Conservation (phyloP, 2,329 filamentous ascomycete species). For the Colletotrichum sp. region DNA sequence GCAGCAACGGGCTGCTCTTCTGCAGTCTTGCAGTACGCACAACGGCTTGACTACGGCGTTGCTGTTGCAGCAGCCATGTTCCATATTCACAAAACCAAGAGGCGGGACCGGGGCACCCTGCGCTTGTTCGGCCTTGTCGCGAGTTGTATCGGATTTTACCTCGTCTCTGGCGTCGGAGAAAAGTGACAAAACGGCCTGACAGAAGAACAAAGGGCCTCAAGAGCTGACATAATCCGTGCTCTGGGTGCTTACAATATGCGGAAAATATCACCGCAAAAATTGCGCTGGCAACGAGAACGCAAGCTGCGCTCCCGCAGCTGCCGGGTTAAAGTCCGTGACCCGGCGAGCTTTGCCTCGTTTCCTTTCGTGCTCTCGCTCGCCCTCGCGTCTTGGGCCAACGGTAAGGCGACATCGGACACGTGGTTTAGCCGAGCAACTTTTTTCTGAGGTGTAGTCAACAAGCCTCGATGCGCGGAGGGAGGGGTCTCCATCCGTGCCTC, state of each 20-base stretch:
- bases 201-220: no score
- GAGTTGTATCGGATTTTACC: neutral
- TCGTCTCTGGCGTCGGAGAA: neutral
- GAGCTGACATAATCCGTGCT: neutral
- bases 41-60: neutral
- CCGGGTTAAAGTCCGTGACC: neutral
- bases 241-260: neutral
- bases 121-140: neutral
- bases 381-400: neutral
- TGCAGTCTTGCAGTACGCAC: neutral
- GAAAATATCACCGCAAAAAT: neutral
- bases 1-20: neutral
- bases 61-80: neutral
- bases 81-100: neutral
- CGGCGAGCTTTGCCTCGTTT: neutral
- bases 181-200: neutral
- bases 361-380: neutral
- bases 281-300: neutral
- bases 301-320: neutral
- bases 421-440: neutral
- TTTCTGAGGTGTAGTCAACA: neutral
- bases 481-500: neutral
- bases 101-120: neutral
- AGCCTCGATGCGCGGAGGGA: neutral
- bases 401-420: conserved; percentile 8